Conservation (phyloP, 768 basidiomycete genomes). For the Glaciozyma martinii region DNA sequence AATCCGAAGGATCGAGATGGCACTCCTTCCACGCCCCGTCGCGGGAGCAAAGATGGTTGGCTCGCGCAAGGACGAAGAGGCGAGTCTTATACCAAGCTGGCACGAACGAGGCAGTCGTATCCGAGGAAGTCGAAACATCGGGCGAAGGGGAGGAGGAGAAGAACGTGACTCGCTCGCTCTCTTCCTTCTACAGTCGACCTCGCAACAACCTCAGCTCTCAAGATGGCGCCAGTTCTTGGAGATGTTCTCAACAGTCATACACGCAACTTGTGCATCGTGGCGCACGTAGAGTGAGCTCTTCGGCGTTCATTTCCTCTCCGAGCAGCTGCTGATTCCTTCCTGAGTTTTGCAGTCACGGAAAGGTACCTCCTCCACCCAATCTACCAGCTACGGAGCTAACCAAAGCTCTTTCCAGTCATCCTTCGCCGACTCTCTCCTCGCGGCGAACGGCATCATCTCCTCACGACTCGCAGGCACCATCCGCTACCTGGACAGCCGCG, state of each 20-base stretch:
- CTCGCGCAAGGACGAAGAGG: not conserved
- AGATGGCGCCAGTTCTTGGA: too few relatives aligned
- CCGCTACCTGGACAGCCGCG: conserved; percentile 85
- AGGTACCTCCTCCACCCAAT: not conserved
- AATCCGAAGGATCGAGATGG: conserved; percentile 70
- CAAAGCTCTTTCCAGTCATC: conserved; percentile 52
- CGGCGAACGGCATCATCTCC: conserved; percentile 97
- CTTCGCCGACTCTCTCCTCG: conserved; percentile 85
- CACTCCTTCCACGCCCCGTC: conserved; percentile 75
- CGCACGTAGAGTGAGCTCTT: conserved; percentile 25
- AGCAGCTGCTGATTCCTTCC: too few relatives aligned
- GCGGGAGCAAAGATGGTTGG: conserved; percentile 77
- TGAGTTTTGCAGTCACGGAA: conserved; percentile 23
- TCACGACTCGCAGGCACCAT: conserved; percentile 89
- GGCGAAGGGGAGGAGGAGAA: too few relatives aligned
- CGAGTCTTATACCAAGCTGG: too few relatives aligned
- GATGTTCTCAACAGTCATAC: conserved; percentile 1
- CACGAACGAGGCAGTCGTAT: too few relatives aligned
- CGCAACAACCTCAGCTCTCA: too few relatives aligned
- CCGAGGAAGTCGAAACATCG: too few relatives aligned
- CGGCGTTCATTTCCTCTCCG: not conserved
- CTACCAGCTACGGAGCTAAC: not conserved
- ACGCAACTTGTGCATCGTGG: conserved; percentile 26
- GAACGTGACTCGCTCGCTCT: too few relatives aligned
- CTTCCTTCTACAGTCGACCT: too few relatives aligned